Percentiles rank a stretch among this genome's conserved stretches.
These are phyloP conservation scores for Saccharum spontaneum DNA, from an alignment of 176 grass and related monocot species.

Conservation along the genomic window DNA sequence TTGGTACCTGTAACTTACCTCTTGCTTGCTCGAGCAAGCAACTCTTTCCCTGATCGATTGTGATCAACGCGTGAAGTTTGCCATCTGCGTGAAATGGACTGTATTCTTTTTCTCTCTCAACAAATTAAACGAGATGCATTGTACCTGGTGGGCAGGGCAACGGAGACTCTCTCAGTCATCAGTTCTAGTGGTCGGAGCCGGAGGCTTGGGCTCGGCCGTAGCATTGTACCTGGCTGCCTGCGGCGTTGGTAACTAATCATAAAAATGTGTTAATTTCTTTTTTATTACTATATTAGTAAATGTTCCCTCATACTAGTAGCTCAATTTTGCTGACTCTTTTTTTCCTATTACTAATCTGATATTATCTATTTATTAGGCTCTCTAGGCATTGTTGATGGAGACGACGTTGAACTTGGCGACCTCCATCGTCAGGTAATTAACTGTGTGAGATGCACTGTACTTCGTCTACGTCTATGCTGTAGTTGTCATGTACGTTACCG, in stretches of 20 bases:
- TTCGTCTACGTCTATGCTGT: background rate
- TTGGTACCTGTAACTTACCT: background rate
- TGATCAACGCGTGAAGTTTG: background rate
- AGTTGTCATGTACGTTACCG: background rate
- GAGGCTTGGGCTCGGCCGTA: conserved; percentile 64
- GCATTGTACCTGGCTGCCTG: conserved; percentile 59
- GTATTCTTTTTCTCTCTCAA: no score
- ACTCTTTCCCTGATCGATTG: background rate
- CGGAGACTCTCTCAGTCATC: conserved; percentile 53
- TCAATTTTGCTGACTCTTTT: background rate
- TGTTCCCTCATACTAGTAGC: background rate
- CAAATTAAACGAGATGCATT: background rate
- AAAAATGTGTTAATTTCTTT: background rate
- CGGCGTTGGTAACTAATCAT: conserved; percentile 55
- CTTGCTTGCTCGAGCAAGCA: background rate
- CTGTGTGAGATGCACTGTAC: background rate
- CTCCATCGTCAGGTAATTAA: conserved; percentile 55
- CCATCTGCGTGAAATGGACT: background rate
- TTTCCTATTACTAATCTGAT: background rate
- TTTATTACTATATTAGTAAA: background rate
- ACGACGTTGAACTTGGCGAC: conserved; percentile 58
- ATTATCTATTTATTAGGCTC: conserved; percentile 42
- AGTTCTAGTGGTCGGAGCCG: conserved; percentile 70
- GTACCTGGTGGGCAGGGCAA: conserved; percentile 31
- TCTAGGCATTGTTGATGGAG: conserved; percentile 63